Percentiles rank a stretch among this genome's conserved stretches.
Evolutionary conservation across 2,329 filamentous ascomycete genomes (phyloP).

Genomic region (Thelonectria rubi): DNA sequence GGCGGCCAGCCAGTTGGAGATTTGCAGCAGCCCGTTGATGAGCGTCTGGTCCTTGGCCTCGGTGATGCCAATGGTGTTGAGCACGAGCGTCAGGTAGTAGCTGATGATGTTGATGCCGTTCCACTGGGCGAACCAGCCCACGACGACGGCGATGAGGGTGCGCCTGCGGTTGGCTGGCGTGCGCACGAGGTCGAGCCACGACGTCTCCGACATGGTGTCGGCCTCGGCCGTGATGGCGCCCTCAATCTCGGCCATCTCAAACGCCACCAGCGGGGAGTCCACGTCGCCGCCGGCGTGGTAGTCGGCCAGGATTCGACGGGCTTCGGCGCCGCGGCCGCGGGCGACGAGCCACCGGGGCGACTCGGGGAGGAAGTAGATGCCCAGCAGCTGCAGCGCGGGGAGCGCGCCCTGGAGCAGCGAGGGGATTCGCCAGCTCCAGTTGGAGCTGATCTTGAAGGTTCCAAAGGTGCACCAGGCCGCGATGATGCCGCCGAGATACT

Average conservation of each 20-base stretch:
- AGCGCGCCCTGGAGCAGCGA: conserved; percentile 39
- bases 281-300: conserved; percentile 55
- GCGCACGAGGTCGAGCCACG: conserved; percentile 49
- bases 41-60: conserved; percentile 48
- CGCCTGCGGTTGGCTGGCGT: conserved; percentile 47
- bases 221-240: conserved; percentile 46
- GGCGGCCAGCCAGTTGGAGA: conserved; percentile 51
- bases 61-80: conserved; percentile 52
- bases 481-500: conserved; percentile 26
- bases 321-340: conserved; percentile 46
- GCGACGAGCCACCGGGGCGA: conserved; percentile 46
- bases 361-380: conserved; percentile 42
- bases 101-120: conserved; percentile 33
- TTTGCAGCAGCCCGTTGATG: conserved; percentile 45
- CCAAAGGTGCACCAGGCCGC: conserved; percentile 29
- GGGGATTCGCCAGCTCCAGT: conserved; percentile 43
- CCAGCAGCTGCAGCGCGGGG: conserved; percentile 37
- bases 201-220: conserved; percentile 48
- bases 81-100: conserved; percentile 51
- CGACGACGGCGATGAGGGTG: conserved; percentile 34
- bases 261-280: conserved; percentile 50
- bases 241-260: conserved; percentile 54
- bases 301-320: conserved; percentile 49
- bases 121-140: conserved; percentile 36
- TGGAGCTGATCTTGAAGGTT: conserved; percentile 32